These are phyloP conservation scores for Kuraishia piskuri DNA, from an alignment of 805 yeast species.

Conservation along the genomic window DNA sequence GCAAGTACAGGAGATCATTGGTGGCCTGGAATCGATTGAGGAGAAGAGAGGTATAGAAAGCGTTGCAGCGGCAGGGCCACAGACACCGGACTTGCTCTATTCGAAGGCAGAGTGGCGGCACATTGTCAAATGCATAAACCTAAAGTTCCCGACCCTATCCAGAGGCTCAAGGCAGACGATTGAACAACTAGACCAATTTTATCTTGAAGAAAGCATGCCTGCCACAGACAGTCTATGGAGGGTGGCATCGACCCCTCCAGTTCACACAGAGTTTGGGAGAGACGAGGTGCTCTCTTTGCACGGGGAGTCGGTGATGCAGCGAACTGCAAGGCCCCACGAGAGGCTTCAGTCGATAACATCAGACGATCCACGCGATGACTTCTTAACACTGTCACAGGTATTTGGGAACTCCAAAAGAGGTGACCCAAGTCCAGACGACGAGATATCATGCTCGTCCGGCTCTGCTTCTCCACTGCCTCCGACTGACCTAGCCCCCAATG, in stretches of 20 bases:
- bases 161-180: constrained; percentile 1
- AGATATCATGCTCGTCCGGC: not conserved
- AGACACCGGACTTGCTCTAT: not conserved
- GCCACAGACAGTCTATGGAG: constrained; percentile 1
- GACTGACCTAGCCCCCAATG: not conserved
- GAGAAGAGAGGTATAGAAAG: not conserved
- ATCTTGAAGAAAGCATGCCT: not conserved
- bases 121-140: not conserved
- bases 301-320: not conserved
- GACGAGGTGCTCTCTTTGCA: not conserved
- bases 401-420: not conserved
- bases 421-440: not conserved
- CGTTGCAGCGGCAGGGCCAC: not conserved
- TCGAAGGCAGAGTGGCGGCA: constrained; percentile 1
- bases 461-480: not conserved
- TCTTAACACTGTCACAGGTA: not conserved
- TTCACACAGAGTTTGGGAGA: not conserved
- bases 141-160: constrained; percentile 1
- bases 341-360: not conserved
- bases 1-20: constrained; percentile 1
- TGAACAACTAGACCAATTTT: not conserved
- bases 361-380: not conserved
- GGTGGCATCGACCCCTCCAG: constrained; percentile 3
- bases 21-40: constrained; percentile 1
- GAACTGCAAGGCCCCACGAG: not conserved